These are phyloP conservation scores for Odontarrhena argentea DNA, from an alignment of 345 rosid genomes.

Conservation along the genomic window DNA sequence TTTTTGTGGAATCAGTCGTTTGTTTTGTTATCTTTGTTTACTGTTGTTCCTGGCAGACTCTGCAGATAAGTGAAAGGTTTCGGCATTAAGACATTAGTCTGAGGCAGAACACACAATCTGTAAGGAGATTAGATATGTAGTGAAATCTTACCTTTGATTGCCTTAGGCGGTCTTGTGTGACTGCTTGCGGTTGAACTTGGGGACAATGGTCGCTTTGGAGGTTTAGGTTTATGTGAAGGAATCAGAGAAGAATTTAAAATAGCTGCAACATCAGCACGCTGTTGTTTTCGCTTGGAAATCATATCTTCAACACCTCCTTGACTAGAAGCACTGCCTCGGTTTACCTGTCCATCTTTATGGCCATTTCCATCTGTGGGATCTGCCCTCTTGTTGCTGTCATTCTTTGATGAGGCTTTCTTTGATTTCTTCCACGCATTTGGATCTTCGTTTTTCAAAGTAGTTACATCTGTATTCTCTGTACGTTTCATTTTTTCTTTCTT, in stretches of 20 bases:
- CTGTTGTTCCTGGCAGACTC: conserved; percentile 34
- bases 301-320: conserved; percentile 51
- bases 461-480: conserved; percentile 32
- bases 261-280: conserved; percentile 88
- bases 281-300: conserved; percentile 64
- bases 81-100: conserved; percentile 18
- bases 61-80: conserved; percentile 30
- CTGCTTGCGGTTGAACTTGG: conserved; percentile 48
- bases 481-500: conserved; percentile 39
- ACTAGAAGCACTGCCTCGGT: conserved; percentile 39
- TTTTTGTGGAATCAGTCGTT: background rate
- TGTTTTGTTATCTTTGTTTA: conserved; percentile 29
- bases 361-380: conserved; percentile 39
- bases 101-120: background rate
- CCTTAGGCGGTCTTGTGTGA: conserved; percentile 59
- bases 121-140: background rate
- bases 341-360: conserved; percentile 38
- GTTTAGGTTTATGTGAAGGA: conserved; percentile 67
- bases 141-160: conserved; percentile 56
- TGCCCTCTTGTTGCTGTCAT: conserved; percentile 38
- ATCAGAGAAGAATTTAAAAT: conserved; percentile 78
- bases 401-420: conserved; percentile 43
- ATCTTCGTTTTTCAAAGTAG: conserved; percentile 40
- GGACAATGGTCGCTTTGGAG: conserved; percentile 59
- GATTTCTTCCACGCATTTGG: conserved; percentile 39